A percentile compares a stretch with the other conserved stretches of the same genome.
Conservation (phyloP, 176 grass and related monocot species). For the Rhipidocladum racemiflorum region DNA sequence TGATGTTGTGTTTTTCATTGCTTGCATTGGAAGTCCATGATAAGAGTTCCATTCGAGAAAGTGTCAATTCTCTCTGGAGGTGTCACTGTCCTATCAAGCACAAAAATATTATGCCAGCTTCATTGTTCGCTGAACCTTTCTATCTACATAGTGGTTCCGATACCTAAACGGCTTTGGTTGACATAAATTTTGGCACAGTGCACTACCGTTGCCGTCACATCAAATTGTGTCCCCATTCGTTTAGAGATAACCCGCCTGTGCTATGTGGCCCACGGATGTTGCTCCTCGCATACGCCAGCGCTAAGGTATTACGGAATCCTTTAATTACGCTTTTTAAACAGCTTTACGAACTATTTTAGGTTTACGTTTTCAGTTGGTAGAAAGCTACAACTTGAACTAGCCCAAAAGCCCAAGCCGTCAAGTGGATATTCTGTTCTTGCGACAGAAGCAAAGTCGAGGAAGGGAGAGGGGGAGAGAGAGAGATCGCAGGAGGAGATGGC, state of each 20-base stretch:
- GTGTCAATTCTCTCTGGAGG: background rate
- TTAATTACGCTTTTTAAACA: background rate
- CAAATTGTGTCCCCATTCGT: background rate
- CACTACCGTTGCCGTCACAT: background rate
- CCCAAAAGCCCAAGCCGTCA: background rate
- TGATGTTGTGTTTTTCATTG: background rate
- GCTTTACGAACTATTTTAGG: accelerated
- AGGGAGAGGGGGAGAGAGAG: background rate
- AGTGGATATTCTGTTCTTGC: constrained; percentile 43
- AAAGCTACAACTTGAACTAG: background rate
- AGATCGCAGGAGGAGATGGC: constrained; percentile 40
- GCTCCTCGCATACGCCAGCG: background rate
- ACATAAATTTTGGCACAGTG: background rate
- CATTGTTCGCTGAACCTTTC: background rate
- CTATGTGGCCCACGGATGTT: background rate
- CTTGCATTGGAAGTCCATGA: background rate
- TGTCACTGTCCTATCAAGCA: background rate
- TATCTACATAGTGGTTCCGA: background rate
- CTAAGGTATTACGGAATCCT: background rate
- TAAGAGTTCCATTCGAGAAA: background rate
- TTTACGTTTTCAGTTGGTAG: background rate
- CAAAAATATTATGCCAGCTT: no score
- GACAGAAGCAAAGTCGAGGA: constrained; percentile 34
- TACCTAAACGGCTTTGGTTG: background rate
- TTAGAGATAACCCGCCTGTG: background rate